These are phyloP conservation scores for Friedmanniomyces endolithicus DNA, from an alignment of 495 filamentous ascomycete species.

Conservation along the genomic window DNA sequence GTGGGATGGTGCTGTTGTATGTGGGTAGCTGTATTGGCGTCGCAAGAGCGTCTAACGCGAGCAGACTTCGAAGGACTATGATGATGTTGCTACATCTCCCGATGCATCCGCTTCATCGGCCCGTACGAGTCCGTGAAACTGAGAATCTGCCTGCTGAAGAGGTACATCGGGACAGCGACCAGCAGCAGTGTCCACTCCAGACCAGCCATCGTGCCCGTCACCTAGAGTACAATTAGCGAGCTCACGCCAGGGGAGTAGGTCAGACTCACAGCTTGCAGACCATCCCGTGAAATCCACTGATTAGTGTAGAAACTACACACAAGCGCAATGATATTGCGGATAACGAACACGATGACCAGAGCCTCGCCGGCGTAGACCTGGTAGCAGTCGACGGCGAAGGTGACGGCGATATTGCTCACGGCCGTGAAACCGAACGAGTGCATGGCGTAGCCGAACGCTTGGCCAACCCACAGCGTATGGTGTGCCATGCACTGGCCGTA, in stretches of 20 bases:
- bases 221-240: not conserved
- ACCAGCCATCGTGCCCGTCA: constrained; percentile 4
- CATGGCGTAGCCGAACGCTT: constrained; percentile 18
- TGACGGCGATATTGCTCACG: constrained; percentile 16
- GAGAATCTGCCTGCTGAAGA: constrained; percentile 8
- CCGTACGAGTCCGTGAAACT: constrained; percentile 7
- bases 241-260: not conserved
- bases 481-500: constrained; percentile 13
- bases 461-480: constrained; percentile 10
- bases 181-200: constrained; percentile 3
- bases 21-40: not conserved
- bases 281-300: constrained; percentile 1
- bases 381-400: constrained; percentile 18
- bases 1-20: not conserved
- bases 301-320: constrained; percentile 11
- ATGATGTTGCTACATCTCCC: not conserved
- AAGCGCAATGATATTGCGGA: constrained; percentile 6
- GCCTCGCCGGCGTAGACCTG: constrained; percentile 9
- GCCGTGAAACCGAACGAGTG: constrained; percentile 17
- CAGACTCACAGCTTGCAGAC: not conserved
- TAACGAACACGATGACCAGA: constrained; percentile 9
- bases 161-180: constrained; percentile 9
- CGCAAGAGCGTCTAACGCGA: not conserved
- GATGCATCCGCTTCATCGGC: constrained; percentile 6
- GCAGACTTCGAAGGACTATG: not conserved